These are phyloP conservation scores for Chalciporus pseudorubinellus DNA, from an alignment of 768 basidiomycete species.

Conservation along the genomic window DNA sequence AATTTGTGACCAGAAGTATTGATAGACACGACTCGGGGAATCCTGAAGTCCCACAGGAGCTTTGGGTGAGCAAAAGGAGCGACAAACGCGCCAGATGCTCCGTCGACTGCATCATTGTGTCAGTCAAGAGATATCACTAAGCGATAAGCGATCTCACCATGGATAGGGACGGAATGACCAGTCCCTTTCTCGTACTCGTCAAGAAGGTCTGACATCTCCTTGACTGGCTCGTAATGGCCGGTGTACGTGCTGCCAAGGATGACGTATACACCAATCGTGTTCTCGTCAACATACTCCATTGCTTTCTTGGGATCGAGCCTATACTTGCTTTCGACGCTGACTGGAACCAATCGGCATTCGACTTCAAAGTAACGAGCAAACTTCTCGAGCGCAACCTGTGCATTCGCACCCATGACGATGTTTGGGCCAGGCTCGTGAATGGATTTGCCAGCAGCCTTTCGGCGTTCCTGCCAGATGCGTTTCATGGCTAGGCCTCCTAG, in stretches of 20 bases:
- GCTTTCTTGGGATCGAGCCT: slow-evolving; percentile 70
- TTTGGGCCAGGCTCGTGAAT: slow-evolving; percentile 66
- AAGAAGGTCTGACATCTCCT: slow-evolving; percentile 77
- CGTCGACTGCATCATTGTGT: slow-evolving; percentile 41
- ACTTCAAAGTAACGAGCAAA: slow-evolving; percentile 70
- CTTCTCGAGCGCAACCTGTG: slow-evolving; percentile 69
- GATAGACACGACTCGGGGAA: slow-evolving; percentile 58
- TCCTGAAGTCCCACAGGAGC: slow-evolving; percentile 57
- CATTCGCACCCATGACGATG: slow-evolving; percentile 65
- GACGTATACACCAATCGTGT: slow-evolving; percentile 68
- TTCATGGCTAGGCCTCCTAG: slow-evolving; percentile 74
- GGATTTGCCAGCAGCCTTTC: slow-evolving; percentile 62
- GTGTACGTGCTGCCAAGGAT: slow-evolving; percentile 58
- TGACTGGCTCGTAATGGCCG: slow-evolving; percentile 73
- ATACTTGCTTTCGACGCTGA: slow-evolving; percentile 67
- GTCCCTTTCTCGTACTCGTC: slow-evolving; percentile 51
- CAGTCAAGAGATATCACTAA: slow-evolving; percentile 13
- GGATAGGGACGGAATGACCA: slow-evolving; percentile 45
- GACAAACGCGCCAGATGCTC: slow-evolving; percentile 59
- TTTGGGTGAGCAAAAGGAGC: slow-evolving; percentile 60
- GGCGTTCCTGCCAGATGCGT: slow-evolving; percentile 65
- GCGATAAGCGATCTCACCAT: slow-evolving; percentile 28
- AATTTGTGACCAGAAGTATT: slow-evolving; percentile 65
- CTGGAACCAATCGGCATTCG: slow-evolving; percentile 61
- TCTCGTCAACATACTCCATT: slow-evolving; percentile 67